Conservation (phyloP, 768 basidiomycete species). For the Leccinum boreale region DNA sequence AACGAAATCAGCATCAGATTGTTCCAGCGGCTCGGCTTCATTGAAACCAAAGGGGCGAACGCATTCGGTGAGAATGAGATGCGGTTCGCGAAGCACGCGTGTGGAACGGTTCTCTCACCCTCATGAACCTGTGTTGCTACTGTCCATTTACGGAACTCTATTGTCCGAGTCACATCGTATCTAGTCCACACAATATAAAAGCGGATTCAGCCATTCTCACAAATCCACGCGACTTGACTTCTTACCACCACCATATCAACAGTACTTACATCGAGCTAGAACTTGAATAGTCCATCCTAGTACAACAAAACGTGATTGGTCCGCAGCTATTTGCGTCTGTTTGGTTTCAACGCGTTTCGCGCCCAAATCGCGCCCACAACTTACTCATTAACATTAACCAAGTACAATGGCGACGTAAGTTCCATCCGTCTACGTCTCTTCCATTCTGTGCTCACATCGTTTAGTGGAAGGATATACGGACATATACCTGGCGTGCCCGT, state of each 20-base stretch:
- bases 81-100: conserved; percentile 35
- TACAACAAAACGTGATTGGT: not conserved
- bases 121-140: not conserved
- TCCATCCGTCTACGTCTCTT: not conserved
- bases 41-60: conserved; percentile 58
- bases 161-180: conserved; percentile 17
- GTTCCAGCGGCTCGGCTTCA: conserved; percentile 77
- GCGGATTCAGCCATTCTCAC: not conserved
- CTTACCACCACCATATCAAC: conserved; percentile 12
- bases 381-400: not conserved
- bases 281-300: not conserved
- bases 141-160: conserved; percentile 3
- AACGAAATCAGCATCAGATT: conserved; percentile 70
- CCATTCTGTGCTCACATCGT: not conserved
- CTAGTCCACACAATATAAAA: not conserved
- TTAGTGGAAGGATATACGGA: conserved; percentile 24
- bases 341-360: not conserved
- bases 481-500: conserved; percentile 28
- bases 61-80: conserved; percentile 87
- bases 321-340: conserved; percentile 13
- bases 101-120: conserved; percentile 1
- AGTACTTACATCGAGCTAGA: not conserved
- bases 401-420: conserved; percentile 20
- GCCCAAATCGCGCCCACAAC: not conserved
- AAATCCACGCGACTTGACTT: conserved; percentile 4